Base-by-base conservation (phyloP, 768 basidiomycete genomes). In the Phlebiopsis gigantea region DNA sequence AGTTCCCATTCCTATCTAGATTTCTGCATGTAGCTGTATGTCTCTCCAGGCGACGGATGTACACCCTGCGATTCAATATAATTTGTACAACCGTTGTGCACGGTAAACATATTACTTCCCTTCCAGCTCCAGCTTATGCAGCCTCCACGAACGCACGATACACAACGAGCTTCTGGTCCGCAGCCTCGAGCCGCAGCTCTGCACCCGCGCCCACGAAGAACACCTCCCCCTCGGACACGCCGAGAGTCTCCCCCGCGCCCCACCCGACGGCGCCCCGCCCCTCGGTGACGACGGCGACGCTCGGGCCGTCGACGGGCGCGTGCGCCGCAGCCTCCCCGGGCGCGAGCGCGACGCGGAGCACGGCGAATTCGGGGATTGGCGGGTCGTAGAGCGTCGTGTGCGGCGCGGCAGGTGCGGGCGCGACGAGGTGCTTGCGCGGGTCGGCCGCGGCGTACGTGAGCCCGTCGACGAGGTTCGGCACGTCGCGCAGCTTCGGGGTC, bases 401-500 rank as follows among this genome's bases (percentile, higher is more conserved):
- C 8, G 57, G 21, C 14, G 65, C 57, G 72, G 85, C 89, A 0
- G 71, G 61, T 3, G 69, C 71, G 1, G 93, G 88, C 19, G 72
- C 61, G 55, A 98, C 85, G 57, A 85, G 70, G 66, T 97, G 93
- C 48, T 81, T 81, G 7, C 78, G 72, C 10, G 87, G 80, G 14
- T 80, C 77, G 1, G 85, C 83, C 8, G 92, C 79, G 48, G 73
- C 78, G 70, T 98, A 99, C 8, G 94, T 98, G 57, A 98, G 80
- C 61, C 89, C 88, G 4, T 82, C 77, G 57, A 97, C 78, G 43
- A 99, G 84, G 61, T 96, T 98, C 9, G 86, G 84, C 31, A 99
- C 85, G 69, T 99, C 97, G 53, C 97, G 87, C 29, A 92, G 80
- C 72, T 99, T 99, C 1, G 97, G 96, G 0, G 97, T 99, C 41